phyloP scores from a whole-genome alignment of 495 filamentous ascomycete genomes.

The Xylaria curta region DNA sequence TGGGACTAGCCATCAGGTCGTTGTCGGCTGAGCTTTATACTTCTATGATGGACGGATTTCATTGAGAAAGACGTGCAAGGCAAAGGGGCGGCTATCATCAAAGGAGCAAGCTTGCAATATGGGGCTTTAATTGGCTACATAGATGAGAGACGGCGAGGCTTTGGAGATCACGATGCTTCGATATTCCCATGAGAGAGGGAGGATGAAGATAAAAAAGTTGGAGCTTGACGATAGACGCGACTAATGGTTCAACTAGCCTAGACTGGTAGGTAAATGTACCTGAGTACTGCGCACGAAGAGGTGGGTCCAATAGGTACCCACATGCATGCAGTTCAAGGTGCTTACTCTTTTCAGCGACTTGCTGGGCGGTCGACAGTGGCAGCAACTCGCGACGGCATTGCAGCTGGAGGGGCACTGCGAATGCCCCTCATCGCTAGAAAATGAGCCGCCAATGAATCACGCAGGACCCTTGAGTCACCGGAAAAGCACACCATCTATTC shows the following conservation, averaged over 20 bases:
- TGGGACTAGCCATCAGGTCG: constrained; percentile 37
- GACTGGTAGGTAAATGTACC: not conserved
- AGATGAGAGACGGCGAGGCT: not conserved
- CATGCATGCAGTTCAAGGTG: constrained; percentile 4
- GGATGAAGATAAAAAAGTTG: not conserved
- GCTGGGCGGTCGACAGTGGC: constrained; percentile 32
- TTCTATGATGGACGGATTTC: constrained; percentile 15
- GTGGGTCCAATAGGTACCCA: constrained; percentile 1
- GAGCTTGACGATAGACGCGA: not conserved
- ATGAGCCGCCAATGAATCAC: constrained; percentile 22
- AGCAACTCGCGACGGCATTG: constrained; percentile 27
- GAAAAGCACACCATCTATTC: not conserved
- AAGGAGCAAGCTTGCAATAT: not conserved
- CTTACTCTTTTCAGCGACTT: constrained; percentile 28
- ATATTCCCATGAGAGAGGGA: not conserved
- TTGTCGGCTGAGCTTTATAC: constrained; percentile 14
- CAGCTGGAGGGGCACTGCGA: constrained; percentile 33
- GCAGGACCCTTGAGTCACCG: constrained; percentile 18
- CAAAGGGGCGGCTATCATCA: not conserved
- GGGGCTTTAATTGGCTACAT: not conserved
- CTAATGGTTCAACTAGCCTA: not conserved
- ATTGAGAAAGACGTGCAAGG: constrained; percentile 3
- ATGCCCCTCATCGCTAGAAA: constrained; percentile 14
- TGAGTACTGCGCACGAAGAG: not conserved
- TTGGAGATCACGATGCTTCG: not conserved